These are phyloP conservation scores for Blastobotrys buckinghamii DNA, from an alignment of 1,139 yeast species.

Conservation along the genomic window DNA sequence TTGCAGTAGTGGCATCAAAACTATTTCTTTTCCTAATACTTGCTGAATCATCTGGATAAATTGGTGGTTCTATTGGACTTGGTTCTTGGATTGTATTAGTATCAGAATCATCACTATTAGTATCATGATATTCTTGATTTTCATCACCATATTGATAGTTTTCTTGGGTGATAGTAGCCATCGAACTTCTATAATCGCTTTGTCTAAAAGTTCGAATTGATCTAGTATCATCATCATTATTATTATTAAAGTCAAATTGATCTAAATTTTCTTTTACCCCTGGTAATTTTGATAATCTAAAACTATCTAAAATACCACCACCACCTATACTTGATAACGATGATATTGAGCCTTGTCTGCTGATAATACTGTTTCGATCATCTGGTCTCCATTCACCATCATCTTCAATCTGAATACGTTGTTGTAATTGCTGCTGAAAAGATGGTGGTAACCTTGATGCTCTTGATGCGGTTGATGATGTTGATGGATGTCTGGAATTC, in stretches of 20 bases:
- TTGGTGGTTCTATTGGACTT: conserved; percentile 8
- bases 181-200: neutral
- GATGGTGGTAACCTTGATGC: neutral
- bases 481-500: neutral
- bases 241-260: neutral
- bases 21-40: conserved; percentile 2
- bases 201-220: conserved; percentile 5
- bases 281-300: conserved; percentile 26
- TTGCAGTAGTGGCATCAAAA: neutral
- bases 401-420: conserved; percentile 4
- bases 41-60: conserved; percentile 6
- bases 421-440: conserved; percentile 7
- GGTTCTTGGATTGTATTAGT: conserved; percentile 8
- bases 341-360: conserved; percentile 14
- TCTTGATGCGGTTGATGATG: neutral
- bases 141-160: neutral
- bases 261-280: conserved; percentile 6
- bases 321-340: conserved; percentile 14
- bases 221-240: neutral
- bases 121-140: conserved; percentile 1
- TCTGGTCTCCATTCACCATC: conserved; percentile 16
- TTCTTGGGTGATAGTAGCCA: neutral
- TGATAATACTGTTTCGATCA: conserved; percentile 11
- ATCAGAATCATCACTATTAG: conserved; percentile 5
- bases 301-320: conserved; percentile 29